These are phyloP conservation scores for Fusarium fracticaudum DNA, from an alignment of 2,329 filamentous ascomycete genomes.

Conservation along the genomic window DNA sequence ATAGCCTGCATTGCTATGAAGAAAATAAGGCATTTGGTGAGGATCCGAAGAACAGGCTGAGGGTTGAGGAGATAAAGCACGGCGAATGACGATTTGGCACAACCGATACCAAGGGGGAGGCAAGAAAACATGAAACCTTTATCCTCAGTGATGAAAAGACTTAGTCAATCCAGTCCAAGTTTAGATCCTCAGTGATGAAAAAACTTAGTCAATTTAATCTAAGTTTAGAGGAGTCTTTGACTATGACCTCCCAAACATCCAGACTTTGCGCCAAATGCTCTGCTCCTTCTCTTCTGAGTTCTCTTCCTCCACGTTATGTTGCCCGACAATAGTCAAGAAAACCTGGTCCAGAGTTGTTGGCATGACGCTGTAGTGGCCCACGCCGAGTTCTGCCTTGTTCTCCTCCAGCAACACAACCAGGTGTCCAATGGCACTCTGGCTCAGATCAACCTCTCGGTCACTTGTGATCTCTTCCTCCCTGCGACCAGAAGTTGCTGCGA, in stretches of 20 bases:
- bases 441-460: conserved; percentile 38
- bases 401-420: conserved; percentile 80
- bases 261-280: conserved; percentile 35
- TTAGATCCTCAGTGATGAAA: no score
- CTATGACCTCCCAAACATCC: conserved; percentile 39
- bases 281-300: conserved; percentile 56
- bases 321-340: conserved; percentile 84
- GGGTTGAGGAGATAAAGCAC: conserved; percentile 47
- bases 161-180: no score
- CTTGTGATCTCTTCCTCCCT: conserved; percentile 37
- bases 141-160: no score
- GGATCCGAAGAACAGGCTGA: conserved; percentile 30
- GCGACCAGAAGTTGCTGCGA: conserved; percentile 37
- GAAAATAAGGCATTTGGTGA: conserved; percentile 43
- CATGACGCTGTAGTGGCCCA: conserved; percentile 88
- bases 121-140: no score
- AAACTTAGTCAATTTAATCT: no score
- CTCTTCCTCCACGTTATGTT: conserved; percentile 83
- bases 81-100: conserved; percentile 47
- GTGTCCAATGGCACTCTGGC: conserved; percentile 68
- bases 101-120: conserved; percentile 33
- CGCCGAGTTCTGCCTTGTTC: conserved; percentile 71
- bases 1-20: conserved; percentile 44
- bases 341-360: conserved; percentile 92
- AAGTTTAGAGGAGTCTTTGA: background rate